Evolutionary conservation across 257 asterid genomes (phyloP).

Genomic region (Gentiana dahurica): DNA sequence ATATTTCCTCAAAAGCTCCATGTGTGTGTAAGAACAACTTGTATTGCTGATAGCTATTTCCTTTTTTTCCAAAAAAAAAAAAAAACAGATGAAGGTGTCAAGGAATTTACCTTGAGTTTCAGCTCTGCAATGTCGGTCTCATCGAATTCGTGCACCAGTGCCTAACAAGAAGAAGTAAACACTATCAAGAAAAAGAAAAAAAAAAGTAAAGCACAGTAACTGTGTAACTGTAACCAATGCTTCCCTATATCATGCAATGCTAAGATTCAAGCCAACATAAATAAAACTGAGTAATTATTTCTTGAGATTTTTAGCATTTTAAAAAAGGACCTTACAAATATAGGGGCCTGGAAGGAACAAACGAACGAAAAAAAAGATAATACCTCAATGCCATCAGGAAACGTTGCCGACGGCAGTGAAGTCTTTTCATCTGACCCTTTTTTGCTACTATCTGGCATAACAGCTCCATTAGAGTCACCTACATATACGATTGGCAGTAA

Average conservation of each 20-base stretch:
- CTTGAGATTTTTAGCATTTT: too few relatives aligned
- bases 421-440: slow-evolving; percentile 31
- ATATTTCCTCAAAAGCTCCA: not conserved
- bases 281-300: too few relatives aligned
- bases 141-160: slow-evolving; percentile 63
- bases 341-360: not conserved
- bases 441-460: slow-evolving; percentile 33
- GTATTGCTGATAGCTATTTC: too few relatives aligned
- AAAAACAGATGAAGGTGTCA: not conserved
- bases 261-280: too few relatives aligned
- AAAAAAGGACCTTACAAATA: too few relatives aligned
- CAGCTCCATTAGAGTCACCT: slow-evolving; percentile 49
- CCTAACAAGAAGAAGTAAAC: slow-evolving; percentile 28
- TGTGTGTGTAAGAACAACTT: too few relatives aligned
- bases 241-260: too few relatives aligned
- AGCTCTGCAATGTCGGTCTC: slow-evolving; percentile 75
- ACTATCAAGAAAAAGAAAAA: not conserved
- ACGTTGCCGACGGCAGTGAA: slow-evolving; percentile 30
- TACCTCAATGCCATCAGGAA: slow-evolving; percentile 68
- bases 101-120: slow-evolving; percentile 51
- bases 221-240: too few relatives aligned
- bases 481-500: slow-evolving; percentile 20
- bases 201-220: too few relatives aligned
- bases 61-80: not conserved
- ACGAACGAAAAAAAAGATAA: not conserved